Conservation (phyloP, 108 stramenopile species). For the Cyclotella baltica region DNA sequence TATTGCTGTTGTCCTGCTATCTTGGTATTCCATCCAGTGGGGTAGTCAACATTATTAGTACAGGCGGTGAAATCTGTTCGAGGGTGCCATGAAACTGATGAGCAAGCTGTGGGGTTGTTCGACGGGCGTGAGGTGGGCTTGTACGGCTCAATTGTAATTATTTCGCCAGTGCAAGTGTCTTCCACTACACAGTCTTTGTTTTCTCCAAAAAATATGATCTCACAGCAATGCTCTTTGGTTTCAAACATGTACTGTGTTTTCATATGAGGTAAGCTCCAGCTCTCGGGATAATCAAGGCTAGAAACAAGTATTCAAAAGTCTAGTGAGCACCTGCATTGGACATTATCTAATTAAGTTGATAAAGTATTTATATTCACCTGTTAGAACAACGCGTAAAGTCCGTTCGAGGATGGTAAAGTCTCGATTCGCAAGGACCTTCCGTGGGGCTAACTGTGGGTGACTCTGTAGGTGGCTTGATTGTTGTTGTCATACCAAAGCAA, state of each 20-base stretch:
- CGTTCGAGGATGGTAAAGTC: not conserved
- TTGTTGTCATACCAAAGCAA: not conserved
- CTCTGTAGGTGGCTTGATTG: not conserved
- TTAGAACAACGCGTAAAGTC: not conserved
- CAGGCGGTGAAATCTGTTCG: not conserved
- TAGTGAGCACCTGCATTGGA: not conserved
- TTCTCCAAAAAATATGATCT: not conserved
- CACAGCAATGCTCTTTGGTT: conserved; percentile 4
- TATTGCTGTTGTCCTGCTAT: no score
- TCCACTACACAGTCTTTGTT: not conserved
- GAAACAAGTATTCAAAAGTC: not conserved
- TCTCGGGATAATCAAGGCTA: conserved; percentile 1
- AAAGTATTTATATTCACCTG: not conserved
- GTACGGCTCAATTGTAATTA: not conserved
- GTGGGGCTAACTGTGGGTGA: not conserved
- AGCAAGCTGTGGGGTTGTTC: not conserved
- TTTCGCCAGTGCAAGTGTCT: not conserved
- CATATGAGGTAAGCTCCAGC: not conserved
- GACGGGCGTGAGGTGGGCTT: not conserved
- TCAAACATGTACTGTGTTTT: not conserved
- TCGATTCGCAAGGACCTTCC: not conserved
- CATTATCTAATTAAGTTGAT: not conserved
- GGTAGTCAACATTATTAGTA: not conserved
- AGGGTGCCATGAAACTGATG: not conserved
- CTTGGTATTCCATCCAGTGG: no score